phyloP scores from a whole-genome alignment of 768 basidiomycete genomes.

The Suillus spraguei region DNA sequence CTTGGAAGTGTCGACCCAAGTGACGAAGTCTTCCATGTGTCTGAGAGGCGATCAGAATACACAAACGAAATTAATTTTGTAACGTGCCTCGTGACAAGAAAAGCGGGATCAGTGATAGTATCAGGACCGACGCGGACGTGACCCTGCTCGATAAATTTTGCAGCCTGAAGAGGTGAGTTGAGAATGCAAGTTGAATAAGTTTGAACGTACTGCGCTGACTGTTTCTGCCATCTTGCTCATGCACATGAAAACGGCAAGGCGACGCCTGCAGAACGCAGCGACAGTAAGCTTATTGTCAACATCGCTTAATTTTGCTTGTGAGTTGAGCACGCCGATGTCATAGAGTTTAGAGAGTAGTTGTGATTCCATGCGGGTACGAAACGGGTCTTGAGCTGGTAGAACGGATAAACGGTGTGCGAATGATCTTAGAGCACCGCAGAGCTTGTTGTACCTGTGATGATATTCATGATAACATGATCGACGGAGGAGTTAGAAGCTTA shows the following conservation, averaged over 20 bases:
- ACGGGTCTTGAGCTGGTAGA: constrained; percentile 88
- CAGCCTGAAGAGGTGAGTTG: constrained; percentile 61
- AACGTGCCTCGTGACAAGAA: constrained; percentile 82
- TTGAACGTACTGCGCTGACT: constrained; percentile 79
- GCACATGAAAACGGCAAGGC: constrained; percentile 92
- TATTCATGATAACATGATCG: constrained; percentile 8
- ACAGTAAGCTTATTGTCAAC: constrained; percentile 95
- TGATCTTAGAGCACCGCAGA: constrained; percentile 84
- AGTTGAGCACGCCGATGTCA: constrained; percentile 92
- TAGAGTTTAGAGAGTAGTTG: constrained; percentile 93
- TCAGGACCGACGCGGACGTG: constrained; percentile 97
- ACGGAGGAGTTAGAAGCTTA: constrained; percentile 29
- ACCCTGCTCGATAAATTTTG: constrained; percentile 97
- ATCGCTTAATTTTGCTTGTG: constrained; percentile 88
- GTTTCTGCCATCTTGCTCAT: constrained; percentile 95
- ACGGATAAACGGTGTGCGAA: constrained; percentile 87
- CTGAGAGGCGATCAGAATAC: constrained; percentile 39
- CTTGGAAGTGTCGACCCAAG: constrained; percentile 98
- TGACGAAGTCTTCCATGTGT: constrained; percentile 99
- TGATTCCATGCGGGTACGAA: constrained; percentile 80
- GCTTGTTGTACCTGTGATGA: constrained; percentile 80
- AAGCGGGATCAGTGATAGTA: constrained; percentile 95
- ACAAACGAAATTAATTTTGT: background rate
- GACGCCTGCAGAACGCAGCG: constrained; percentile 88
- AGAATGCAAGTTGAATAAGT: constrained; percentile 12